phyloP scores from a whole-genome alignment of 2,329 filamentous ascomycete species.

The Ustilaginoidea virens region DNA sequence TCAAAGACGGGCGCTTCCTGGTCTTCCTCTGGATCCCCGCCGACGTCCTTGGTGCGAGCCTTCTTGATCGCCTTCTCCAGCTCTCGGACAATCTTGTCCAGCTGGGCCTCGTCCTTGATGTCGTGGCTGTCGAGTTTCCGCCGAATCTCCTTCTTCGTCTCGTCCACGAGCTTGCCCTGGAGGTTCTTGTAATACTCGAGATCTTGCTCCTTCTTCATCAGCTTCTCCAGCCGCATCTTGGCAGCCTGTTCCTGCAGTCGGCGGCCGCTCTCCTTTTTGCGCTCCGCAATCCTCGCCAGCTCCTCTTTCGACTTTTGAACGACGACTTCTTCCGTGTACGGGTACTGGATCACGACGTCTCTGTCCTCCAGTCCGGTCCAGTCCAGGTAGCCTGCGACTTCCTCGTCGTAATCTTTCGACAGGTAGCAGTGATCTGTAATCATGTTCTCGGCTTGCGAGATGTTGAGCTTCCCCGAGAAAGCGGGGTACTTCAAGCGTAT shows the following conservation, averaged over 20 bases:
- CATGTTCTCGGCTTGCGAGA: conserved; percentile 76
- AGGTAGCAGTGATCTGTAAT: conserved; percentile 83
- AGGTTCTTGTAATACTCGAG: conserved; percentile 85
- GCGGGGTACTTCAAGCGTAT: conserved; percentile 82
- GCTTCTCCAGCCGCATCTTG: conserved; percentile 89
- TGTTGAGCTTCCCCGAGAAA: conserved; percentile 73
- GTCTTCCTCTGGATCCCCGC: conserved; percentile 65
- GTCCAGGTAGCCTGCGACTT: conserved; percentile 64
- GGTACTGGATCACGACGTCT: conserved; percentile 80
- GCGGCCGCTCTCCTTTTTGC: conserved; percentile 85
- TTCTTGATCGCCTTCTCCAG: conserved; percentile 82
- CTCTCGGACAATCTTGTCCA: conserved; percentile 75
- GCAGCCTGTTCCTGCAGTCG: conserved; percentile 89
- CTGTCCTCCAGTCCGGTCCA: conserved; percentile 87
- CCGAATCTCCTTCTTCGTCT: conserved; percentile 83
- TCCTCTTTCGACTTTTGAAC: conserved; percentile 91
- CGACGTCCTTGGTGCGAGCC: conserved; percentile 84
- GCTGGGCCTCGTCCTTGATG: conserved; percentile 74
- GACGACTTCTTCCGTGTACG: conserved; percentile 80
- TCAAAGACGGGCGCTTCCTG: conserved; percentile 75
- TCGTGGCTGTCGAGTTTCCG: conserved; percentile 80
- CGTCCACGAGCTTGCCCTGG: conserved; percentile 52
- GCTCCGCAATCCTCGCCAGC: conserved; percentile 75
- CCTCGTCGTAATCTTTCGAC: conserved; percentile 66
- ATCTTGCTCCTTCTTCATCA: conserved; percentile 92